Percentiles rank a stretch among this genome's conserved stretches.
Evolutionary conservation across 73 alveolate species (phyloP).

Genomic region (Diophrys sp.): DNA sequence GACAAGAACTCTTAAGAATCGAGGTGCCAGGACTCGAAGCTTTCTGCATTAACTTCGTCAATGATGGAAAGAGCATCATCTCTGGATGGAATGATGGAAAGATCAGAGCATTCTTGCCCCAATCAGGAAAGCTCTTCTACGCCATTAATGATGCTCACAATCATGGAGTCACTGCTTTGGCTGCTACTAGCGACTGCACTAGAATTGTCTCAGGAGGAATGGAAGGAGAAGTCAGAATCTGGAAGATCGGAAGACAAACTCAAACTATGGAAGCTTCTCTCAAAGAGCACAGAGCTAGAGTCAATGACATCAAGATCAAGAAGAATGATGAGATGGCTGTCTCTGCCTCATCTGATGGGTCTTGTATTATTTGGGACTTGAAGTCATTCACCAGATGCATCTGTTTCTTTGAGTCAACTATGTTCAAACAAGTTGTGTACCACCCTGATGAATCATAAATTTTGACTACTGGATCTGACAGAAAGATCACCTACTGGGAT

Average conservation of each 20-base stretch:
- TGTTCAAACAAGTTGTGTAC: conserved; percentile 94
- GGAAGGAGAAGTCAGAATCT: conserved; percentile 97
- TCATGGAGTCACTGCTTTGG: conserved; percentile 87
- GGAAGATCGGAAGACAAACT: conserved; percentile 87
- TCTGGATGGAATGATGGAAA: conserved; percentile 97
- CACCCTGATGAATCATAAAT: conserved; percentile 98
- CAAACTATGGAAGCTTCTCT: conserved; percentile 92
- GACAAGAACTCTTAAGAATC: conserved; percentile 89
- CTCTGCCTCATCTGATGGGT: conserved; percentile 97
- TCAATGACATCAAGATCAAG: conserved; percentile 80
- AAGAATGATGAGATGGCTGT: conserved; percentile 88
- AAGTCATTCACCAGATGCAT: conserved; percentile 80
- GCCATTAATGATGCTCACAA: conserved; percentile 86
- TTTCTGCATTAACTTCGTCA: conserved; percentile 69
- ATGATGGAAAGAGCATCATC: conserved; percentile 89
- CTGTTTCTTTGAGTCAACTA: conserved; percentile 97
- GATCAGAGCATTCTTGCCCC: conserved; percentile 94
- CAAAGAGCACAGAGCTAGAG: conserved; percentile 96
- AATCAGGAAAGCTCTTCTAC: conserved; percentile 92
- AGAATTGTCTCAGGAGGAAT: conserved; percentile 96
- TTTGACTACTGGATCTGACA: conserved; percentile 95
- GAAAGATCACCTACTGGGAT: conserved; percentile 96
- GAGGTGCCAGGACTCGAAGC: conserved; percentile 96
- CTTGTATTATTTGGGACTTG: conserved; percentile 97
- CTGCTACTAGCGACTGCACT: conserved; percentile 71